Conservation (phyloP, 106 monocot genomes). For the Dendrobium nobile region DNA sequence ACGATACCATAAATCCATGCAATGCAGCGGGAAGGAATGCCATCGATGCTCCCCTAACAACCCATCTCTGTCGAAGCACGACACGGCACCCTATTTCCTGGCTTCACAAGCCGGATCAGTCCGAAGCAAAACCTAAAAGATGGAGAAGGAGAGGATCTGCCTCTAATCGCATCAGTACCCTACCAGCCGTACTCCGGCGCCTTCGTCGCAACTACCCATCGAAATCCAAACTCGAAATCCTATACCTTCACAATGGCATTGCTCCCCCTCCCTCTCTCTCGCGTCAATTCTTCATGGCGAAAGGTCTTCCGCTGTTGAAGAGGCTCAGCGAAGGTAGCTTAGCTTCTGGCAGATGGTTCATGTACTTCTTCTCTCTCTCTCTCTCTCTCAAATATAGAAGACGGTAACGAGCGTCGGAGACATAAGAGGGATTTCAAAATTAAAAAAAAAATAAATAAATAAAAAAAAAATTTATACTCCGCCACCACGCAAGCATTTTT, state of each 20-base stretch:
- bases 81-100: neutral
- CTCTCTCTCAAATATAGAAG: neutral
- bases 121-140: neutral
- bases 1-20: conserved; percentile 11
- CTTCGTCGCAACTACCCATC: neutral
- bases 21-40: conserved; percentile 10
- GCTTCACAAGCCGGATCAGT: neutral
- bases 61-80: neutral
- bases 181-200: neutral
- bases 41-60: neutral
- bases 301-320: neutral
- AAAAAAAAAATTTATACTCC: too few species aligned
- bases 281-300: neutral
- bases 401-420: too few species aligned
- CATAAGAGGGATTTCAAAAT: neutral
- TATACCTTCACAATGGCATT: neutral
- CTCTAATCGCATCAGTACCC: neutral
- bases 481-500: too few species aligned
- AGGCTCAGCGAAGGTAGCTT: neutral
- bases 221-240: neutral
- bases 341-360: neutral
- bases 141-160: neutral
- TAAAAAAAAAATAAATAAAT: too few species aligned
- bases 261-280: neutral
- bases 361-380: neutral